Base-by-base conservation (phyloP, 1,139 yeast genomes). In the Lodderomyces orthopsilosis region DNA sequence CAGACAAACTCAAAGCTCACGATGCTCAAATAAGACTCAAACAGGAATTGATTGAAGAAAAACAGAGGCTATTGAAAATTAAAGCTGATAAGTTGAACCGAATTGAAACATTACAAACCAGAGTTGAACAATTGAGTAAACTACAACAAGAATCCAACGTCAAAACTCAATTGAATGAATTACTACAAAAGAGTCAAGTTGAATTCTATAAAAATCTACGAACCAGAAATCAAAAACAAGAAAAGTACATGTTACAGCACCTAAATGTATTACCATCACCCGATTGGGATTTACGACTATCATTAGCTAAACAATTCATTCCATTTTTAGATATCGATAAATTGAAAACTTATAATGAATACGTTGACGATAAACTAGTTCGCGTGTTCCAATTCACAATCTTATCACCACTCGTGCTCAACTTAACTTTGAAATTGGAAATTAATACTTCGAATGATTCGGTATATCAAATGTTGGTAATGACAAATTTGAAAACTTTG, bases 191-290 rank as follows among this genome's bases (percentile, higher is more conserved):
- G 26, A 65, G 60, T 44, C 51, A 53, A 33, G 34, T 42, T 8
- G 57, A 57, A 39, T 56, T 50, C 38, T 51, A 49, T 8, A 43
- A 43, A 14, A 41, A 28, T n/a, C 35, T 41, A 30, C 40, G 41
- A 9, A 43, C 41, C 2, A 33, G 45, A 27, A 58, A 54, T 34
- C 35, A 43, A n/a, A 53, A 57, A 23, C 66, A 62, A 41, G 54
- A 57, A n/a, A 48, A 49, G 22, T 51, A 46, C n/a, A 50, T 62
- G 3, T 40, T 57, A 23, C 43, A 55, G 9, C 55, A 60, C 30
- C 50, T 71, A 37, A 58, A 65, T 43, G 74, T 70, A 1, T 56
- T 61, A 8, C 76, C 77, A 1, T 63, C 75, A 1, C 49, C 53
- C 6, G 61, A 70, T 44, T 70, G 75, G 74, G 38, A 46, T 9